Base-by-base conservation (phyloP, 352 stramenopile species). In the Phytopythium ostracodes region DNA sequence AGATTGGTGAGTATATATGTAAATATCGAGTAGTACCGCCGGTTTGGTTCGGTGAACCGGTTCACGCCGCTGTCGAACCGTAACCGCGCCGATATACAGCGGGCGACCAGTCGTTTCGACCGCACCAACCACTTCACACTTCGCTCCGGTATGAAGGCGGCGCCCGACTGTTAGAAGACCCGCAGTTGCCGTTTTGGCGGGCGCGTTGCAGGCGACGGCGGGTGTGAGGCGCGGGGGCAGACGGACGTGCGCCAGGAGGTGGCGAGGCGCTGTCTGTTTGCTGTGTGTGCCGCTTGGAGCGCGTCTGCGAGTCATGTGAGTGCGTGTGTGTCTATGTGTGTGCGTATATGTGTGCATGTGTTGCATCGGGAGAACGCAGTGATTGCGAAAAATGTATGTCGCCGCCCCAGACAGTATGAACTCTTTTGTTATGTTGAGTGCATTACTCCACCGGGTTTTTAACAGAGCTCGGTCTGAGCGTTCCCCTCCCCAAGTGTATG, bases 361-460 rank as follows among this genome's bases (percentile, higher is more conserved):
- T 4, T 55, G 44, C 42, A 31, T 68, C 56, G 54, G 35, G 55
- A 78, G 75, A 92, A 89, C 87, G 84, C 90, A 69, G 82, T 94
- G 84, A 94, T 94, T 94, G 77, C 65, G 73, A 75, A 83, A 71
- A 68, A 80, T 88, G 81, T 87, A 91, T 94, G 84, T 94, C 84
- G 84, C 84, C 84, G 84, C 84, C 84, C 84, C 84, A 94, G 82
- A 68, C 84, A 92, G 84, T 89, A 90, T 79, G 64, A 75, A 84
- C 76, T 71, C 35, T 58, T 65, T 36, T 72, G 79, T 91, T 75
- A 67, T 88, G 84, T 92, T 87, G 84, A 94, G 84, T 80, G 80
- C 84, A 84, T 92, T 92, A 74, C 73, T 35, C 53, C 73, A 62
- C 79, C 76, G 74, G 79, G 73, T 84, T 76, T n/a, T 76, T 92